Conservation (phyloP, 2,329 filamentous ascomycete genomes). For the Pezicula radicicola region DNA sequence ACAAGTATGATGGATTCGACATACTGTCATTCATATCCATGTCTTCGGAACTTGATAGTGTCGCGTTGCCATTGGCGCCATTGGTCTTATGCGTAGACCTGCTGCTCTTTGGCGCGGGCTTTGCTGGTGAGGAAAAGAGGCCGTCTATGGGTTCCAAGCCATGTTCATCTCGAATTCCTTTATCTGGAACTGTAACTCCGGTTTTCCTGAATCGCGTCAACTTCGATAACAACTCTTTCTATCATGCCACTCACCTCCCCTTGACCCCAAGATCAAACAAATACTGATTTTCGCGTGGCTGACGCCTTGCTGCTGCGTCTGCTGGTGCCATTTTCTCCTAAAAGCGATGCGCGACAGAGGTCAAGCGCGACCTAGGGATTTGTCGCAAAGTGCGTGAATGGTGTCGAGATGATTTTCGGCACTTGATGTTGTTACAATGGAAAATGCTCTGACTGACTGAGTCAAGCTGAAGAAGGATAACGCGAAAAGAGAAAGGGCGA, state of each 20-base stretch:
- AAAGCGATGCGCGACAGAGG: not conserved
- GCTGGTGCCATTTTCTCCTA: slow-evolving; percentile 12
- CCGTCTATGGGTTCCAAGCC: slow-evolving; percentile 85
- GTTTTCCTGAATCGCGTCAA: slow-evolving; percentile 66
- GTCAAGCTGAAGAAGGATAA: too few relatives aligned
- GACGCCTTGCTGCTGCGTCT: slow-evolving; percentile 19
- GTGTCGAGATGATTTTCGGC: too few relatives aligned
- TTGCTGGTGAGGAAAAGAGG: slow-evolving; percentile 85
- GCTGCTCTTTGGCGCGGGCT: slow-evolving; percentile 30
- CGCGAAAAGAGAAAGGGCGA: too few relatives aligned
- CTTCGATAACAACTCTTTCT: slow-evolving; percentile 6
- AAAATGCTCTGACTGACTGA: too few relatives aligned
- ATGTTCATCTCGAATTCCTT: slow-evolving; percentile 80
- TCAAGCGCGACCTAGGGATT: not conserved
- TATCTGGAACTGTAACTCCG: slow-evolving; percentile 76
- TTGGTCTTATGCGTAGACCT: slow-evolving; percentile 6
- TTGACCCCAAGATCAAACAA: slow-evolving; percentile 47
- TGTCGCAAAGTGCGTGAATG: not conserved
- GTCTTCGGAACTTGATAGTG: slow-evolving; percentile 49
- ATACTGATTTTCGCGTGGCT: slow-evolving; percentile 38
- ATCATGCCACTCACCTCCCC: slow-evolving; percentile 39
- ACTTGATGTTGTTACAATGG: too few relatives aligned
- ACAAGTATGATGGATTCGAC: slow-evolving; percentile 2
- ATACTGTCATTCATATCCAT: slow-evolving; percentile 65
- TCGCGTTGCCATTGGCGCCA: slow-evolving; percentile 32